Conservation (phyloP, 2,329 filamentous ascomycete genomes). For the Graphiopsis chlorocephala region DNA sequence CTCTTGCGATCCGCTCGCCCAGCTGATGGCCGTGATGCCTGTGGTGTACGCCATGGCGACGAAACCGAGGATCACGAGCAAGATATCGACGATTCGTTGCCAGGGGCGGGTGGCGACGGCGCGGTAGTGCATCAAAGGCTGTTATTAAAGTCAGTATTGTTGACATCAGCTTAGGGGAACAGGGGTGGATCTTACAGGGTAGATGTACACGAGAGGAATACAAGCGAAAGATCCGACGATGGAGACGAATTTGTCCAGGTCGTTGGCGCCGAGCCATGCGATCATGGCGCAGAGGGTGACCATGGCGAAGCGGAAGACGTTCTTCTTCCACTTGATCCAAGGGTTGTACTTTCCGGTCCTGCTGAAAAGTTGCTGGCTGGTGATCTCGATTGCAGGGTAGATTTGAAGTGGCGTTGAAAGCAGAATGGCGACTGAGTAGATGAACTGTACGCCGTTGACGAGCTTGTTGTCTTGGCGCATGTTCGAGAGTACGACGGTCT, state of each 20-base stretch:
- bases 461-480: constrained; percentile 92
- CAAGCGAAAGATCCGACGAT: constrained; percentile 97
- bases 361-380: constrained; percentile 90
- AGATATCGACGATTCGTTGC: constrained; percentile 70
- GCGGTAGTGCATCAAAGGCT: constrained; percentile 88
- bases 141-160: constrained; percentile 16
- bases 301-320: constrained; percentile 89
- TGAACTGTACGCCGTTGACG: constrained; percentile 92
- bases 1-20: constrained; percentile 60
- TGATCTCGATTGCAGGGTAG: constrained; percentile 95
- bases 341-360: constrained; percentile 96
- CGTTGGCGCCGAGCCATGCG: constrained; percentile 87
- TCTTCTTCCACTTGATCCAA: constrained; percentile 99
- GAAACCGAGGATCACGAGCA: constrained; percentile 76
- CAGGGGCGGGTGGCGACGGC: constrained; percentile 68
- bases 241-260: constrained; percentile 96
- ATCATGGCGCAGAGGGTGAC: constrained; percentile 82
- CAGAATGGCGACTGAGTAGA: constrained; percentile 97
- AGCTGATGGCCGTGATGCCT: constrained; percentile 78
- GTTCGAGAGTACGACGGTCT: constrained; percentile 95
- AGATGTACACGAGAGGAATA: constrained; percentile 94
- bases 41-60: constrained; percentile 93
- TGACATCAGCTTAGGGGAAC: background rate
- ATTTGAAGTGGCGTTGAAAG: constrained; percentile 94
- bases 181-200: constrained; percentile 71